phyloP scores from a whole-genome alignment of 2,329 filamentous ascomycete species.

The Cladosporium cucumerinum region DNA sequence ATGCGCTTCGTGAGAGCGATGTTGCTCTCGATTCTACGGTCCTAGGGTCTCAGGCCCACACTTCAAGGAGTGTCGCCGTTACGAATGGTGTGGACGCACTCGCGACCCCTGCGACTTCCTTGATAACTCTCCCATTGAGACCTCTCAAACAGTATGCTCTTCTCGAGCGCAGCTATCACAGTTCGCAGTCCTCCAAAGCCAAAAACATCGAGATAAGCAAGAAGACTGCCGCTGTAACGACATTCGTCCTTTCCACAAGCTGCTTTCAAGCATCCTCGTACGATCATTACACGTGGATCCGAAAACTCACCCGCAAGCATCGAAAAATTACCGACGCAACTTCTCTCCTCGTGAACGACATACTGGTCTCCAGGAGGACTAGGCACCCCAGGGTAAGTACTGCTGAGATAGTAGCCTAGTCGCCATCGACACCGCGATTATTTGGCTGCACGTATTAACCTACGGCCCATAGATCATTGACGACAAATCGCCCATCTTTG shows the following conservation, averaged over 20 bases:
- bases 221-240: background rate
- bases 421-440: fast-evolving
- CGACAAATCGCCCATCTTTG: background rate
- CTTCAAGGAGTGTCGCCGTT: background rate
- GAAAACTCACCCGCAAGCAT: background rate
- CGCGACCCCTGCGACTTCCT: background rate
- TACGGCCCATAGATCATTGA: background rate
- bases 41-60: background rate
- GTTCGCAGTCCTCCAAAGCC: fast-evolving
- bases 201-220: background rate
- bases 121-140: background rate
- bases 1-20: background rate
- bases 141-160: background rate
- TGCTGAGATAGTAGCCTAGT: background rate
- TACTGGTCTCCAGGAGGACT: background rate
- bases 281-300: background rate
- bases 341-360: background rate
- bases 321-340: background rate
- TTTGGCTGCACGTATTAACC: background rate
- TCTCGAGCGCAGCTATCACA: background rate
- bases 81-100: background rate
- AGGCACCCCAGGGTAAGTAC: background rate
- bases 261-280: background rate
- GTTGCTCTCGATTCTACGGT: background rate
- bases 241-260: background rate